Conservation (phyloP, 495 filamentous ascomycete species). For the Lindgomyces ingoldianus region DNA sequence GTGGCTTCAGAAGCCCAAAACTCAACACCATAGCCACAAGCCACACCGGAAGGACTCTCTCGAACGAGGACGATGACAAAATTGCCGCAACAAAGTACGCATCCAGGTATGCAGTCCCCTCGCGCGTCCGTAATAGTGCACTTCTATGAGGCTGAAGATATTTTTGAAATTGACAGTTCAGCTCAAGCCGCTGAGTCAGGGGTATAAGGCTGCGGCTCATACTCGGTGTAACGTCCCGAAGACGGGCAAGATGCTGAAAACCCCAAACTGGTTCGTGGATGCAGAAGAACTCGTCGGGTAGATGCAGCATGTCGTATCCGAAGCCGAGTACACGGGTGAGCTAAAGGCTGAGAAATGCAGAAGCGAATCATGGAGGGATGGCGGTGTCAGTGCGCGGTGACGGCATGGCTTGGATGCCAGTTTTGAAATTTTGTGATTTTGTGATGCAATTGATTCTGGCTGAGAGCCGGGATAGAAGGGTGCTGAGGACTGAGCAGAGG, state of each 20-base stretch:
- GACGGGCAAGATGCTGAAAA: constrained; percentile 7
- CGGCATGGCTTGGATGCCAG: neutral
- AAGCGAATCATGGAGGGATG: neutral
- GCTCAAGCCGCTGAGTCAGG: neutral
- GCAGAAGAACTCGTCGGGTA: neutral
- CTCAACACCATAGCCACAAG: constrained; percentile 22
- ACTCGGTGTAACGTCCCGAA: constrained; percentile 3
- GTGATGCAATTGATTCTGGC: neutral
- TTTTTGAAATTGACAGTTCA: constrained; percentile 20
- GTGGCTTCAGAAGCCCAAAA: neutral
- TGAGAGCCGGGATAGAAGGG: too few species aligned
- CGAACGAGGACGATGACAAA: neutral
- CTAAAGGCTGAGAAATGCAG: neutral
- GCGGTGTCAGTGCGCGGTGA: constrained; percentile 7
- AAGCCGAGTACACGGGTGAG: constrained; percentile 5
- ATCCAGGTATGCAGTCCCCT: neutral
- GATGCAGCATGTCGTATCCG: constrained; percentile 6
- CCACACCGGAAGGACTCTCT: constrained; percentile 7
- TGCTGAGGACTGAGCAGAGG: neutral
- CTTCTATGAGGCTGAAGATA: constrained; percentile 12
- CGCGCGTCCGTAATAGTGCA: neutral
- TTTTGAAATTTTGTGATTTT: neutral
- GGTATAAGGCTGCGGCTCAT: constrained; percentile 12
- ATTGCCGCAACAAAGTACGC: constrained; percentile 7
- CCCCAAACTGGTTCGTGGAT: neutral